phyloP scores from a whole-genome alignment of 78 protist genomes.

The Mastigamoeba balamuthi region DNA sequence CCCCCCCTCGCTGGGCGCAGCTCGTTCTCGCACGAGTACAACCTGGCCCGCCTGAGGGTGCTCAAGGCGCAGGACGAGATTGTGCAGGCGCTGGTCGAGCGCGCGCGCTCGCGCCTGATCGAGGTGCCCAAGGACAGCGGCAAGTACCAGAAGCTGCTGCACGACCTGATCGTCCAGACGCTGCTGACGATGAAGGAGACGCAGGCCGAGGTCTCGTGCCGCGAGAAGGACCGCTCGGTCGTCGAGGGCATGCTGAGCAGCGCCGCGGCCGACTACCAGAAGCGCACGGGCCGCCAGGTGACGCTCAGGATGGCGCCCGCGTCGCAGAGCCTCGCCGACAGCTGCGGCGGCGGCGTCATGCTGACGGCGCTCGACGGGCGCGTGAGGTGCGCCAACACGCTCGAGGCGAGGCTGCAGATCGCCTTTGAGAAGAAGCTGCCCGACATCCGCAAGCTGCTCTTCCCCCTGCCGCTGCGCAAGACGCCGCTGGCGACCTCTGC shows the following conservation, averaged over 20 bases:
- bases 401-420: too few species aligned
- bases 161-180: conserved; percentile 5
- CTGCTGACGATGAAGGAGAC: neutral
- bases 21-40: conserved; percentile 21
- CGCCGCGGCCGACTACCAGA: too few species aligned
- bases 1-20: neutral
- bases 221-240: neutral
- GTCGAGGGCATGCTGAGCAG: too few species aligned
- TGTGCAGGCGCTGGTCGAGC: neutral
- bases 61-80: conserved; percentile 29
- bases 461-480: too few species aligned
- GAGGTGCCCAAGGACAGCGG: neutral
- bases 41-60: conserved; percentile 11
- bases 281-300: too few species aligned
- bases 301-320: too few species aligned
- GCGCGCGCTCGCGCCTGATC: neutral
- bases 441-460: neutral
- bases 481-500: too few species aligned
- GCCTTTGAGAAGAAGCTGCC: neutral
- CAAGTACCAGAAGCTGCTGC: conserved; percentile 14
- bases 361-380: too few species aligned
- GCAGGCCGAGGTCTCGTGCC: neutral
- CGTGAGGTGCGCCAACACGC: too few species aligned
- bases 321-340: too few species aligned
- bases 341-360: too few species aligned